Conservation (phyloP, 345 rosid genomes). For the Camelina laxa region DNA sequence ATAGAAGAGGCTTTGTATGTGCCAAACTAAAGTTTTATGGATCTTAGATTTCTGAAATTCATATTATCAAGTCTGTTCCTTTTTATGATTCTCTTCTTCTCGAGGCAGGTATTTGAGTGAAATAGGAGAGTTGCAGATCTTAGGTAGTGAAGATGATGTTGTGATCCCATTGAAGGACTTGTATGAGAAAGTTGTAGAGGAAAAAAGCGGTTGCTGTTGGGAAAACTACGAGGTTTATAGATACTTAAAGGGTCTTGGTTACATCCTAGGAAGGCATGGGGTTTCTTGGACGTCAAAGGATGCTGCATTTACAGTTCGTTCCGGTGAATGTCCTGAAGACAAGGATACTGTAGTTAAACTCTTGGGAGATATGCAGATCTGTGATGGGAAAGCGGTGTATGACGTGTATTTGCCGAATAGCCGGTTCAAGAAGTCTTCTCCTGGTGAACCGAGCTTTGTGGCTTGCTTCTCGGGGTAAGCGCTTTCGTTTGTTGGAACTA, state of each 20-base stretch:
- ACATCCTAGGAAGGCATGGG: slow-evolving; percentile 68
- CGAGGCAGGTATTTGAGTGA: slow-evolving; percentile 67
- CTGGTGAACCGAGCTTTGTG: slow-evolving; percentile 69
- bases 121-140: slow-evolving; percentile 68
- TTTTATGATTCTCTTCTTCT: background rate
- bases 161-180: slow-evolving; percentile 52
- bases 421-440: slow-evolving; percentile 81
- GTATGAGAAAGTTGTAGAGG: slow-evolving; percentile 58
- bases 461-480: slow-evolving; percentile 64
- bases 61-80: background rate
- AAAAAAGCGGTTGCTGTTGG: slow-evolving; percentile 59
- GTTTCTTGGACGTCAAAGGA: slow-evolving; percentile 70
- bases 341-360: slow-evolving; percentile 36
- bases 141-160: slow-evolving; percentile 48
- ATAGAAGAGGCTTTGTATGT: slow-evolving; percentile 84
- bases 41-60: background rate
- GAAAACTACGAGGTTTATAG: slow-evolving; percentile 68
- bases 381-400: slow-evolving; percentile 54
- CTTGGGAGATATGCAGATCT: slow-evolving; percentile 53
- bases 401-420: slow-evolving; percentile 83
- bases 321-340: background rate
- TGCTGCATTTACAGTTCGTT: slow-evolving; percentile 22
- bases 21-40: background rate
- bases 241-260: slow-evolving; percentile 76
- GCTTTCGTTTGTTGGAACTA: background rate